These are phyloP conservation scores for Tetratostichococcus sp. DNA, from an alignment of 139 green algal species.

Conservation along the genomic window DNA sequence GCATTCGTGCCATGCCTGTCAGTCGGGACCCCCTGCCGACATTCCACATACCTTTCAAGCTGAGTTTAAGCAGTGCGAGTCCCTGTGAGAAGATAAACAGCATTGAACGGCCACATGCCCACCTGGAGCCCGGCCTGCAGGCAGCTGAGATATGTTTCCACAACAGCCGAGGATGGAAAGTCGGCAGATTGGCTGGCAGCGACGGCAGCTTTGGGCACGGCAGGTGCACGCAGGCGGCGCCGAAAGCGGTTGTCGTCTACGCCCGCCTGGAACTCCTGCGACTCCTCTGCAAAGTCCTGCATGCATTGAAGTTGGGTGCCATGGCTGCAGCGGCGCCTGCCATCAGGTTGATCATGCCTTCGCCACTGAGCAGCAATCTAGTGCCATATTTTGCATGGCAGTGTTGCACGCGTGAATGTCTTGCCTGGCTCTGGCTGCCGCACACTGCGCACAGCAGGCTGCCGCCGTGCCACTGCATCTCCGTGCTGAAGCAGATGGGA, in stretches of 20 bases:
- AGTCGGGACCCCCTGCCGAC: too few relatives aligned
- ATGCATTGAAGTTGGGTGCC: background rate
- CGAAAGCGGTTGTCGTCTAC: constrained; percentile 14
- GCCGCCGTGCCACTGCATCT: background rate
- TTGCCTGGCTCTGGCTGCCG: background rate
- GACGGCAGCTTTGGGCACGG: too few relatives aligned
- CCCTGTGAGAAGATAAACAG: too few relatives aligned
- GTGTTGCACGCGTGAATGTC: too few relatives aligned
- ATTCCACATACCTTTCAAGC: too few relatives aligned
- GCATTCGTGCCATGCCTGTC: background rate
- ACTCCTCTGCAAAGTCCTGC: constrained; percentile 28
- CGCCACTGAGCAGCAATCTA: too few relatives aligned
- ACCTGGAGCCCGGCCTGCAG: background rate
- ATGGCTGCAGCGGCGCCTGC: too few relatives aligned
- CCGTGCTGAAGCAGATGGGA: background rate
- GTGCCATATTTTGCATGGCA: too few relatives aligned
- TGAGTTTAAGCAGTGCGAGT: too few relatives aligned
- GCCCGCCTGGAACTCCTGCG: constrained; percentile 33
- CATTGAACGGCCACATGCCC: background rate
- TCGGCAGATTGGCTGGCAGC: background rate
- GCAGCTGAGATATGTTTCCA: background rate
- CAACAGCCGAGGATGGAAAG: background rate
- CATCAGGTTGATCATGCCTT: too few relatives aligned
- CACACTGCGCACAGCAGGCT: background rate
- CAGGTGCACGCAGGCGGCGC: background rate